These are phyloP conservation scores for Clonostachys solani DNA, from an alignment of 2,329 filamentous ascomycete genomes.

Conservation along the genomic window DNA sequence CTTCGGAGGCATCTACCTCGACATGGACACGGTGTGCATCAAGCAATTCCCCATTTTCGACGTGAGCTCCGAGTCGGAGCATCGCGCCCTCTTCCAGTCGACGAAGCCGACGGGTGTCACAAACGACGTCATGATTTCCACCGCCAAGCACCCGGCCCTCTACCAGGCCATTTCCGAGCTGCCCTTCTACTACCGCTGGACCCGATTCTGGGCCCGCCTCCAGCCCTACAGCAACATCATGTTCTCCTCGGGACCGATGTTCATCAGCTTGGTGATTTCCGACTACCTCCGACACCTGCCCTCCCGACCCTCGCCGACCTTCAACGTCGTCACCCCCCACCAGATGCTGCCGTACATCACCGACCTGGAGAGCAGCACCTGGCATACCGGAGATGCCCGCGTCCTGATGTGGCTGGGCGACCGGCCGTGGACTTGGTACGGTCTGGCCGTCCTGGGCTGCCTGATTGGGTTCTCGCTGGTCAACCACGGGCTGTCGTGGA, in stretches of 20 bases:
- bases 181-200: conserved; percentile 52
- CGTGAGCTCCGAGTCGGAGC: conserved; percentile 13
- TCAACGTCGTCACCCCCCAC: conserved; percentile 19
- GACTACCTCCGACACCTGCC: conserved; percentile 58
- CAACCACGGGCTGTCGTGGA: neutral
- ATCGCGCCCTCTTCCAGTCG: conserved; percentile 23
- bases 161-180: conserved; percentile 63
- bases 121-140: conserved; percentile 75
- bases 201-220: conserved; percentile 58
- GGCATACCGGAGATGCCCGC: conserved; percentile 41
- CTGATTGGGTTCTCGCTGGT: conserved; percentile 5
- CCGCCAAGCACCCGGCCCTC: conserved; percentile 73
- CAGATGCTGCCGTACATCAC: conserved; percentile 21
- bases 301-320: conserved; percentile 13
- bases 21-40: conserved; percentile 33
- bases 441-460: conserved; percentile 16
- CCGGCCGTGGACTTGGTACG: conserved; percentile 23
- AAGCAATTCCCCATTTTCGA: conserved; percentile 16
- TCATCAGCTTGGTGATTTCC: conserved; percentile 72
- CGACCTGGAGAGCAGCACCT: conserved; percentile 32
- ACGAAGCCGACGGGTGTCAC: conserved; percentile 75
- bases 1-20: conserved; percentile 71
- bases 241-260: conserved; percentile 73
- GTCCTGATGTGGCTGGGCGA: conserved; percentile 42
- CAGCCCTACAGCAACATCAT: conserved; percentile 72